Evolutionary conservation across 2,329 filamentous ascomycete species (phyloP), one percentile per base, ranked within the genome.

Genomic region (Exophiala phaeomuriformis): DNA sequence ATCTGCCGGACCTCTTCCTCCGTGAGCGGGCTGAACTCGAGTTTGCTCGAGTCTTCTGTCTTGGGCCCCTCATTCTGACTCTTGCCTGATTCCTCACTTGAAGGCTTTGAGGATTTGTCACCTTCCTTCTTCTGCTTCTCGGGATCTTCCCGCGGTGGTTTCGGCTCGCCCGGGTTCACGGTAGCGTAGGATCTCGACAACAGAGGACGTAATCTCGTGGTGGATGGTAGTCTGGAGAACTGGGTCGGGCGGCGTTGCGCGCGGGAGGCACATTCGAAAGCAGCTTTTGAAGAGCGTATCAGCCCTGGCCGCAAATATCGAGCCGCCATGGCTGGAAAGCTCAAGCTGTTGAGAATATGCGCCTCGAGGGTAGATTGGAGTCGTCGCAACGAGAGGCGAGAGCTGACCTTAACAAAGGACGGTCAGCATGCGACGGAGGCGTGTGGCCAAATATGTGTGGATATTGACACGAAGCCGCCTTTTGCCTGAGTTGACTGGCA

Each of bases 1-100:
- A 91, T 67, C 45, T 77, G 71, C 64, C 80, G 72, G 67, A 78
- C 70, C 62, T 86, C 81, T 63, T 79, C 73, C 29, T 74, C 64
- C 41, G 70, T 80, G 60, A 85, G 68, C 59, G 74, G 75, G 50
- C 66, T 65, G n/a, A 64, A 66, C 37, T 74, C 61, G 49, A 66
- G 63, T 54, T 69, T 63, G 57, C 69, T 62, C 67, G 69, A 57
- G 62, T 55, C 51, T 36, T 50, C 54, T n/a, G 64, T 65, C 32
- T 55, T 53, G 29, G 70, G 69, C 48, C 72, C 66, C 67, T 56
- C 72, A 69, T 64, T 76, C 72, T 55, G 72, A 72, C 44, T 73
- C 73, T 32, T 69, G 70, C 12, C 70, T 63, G 47, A 69, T 55
- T 47, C 67, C 64, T 41, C 66, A 64, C 54, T 12, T 30, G 68